phyloP scores from a whole-genome alignment of 2,329 filamentous ascomycete genomes.

The Dactylellina haptotyla region DNA sequence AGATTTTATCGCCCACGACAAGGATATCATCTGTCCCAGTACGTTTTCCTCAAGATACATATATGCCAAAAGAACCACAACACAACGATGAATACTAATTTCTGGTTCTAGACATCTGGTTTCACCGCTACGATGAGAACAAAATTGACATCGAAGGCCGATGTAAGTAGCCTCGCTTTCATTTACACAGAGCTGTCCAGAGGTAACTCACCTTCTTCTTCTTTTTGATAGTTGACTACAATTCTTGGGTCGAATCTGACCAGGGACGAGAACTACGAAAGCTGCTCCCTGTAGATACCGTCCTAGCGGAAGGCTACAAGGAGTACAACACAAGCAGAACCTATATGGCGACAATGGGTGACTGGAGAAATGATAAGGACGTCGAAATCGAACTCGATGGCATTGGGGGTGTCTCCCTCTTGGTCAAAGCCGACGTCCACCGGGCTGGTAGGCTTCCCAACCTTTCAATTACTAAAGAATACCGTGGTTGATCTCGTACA shows the following conservation, averaged over 20 bases:
- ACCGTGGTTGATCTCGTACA: not conserved
- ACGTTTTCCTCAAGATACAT: constrained; percentile 65
- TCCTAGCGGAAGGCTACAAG: constrained; percentile 94
- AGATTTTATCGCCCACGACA: constrained; percentile 93
- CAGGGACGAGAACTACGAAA: constrained; percentile 79
- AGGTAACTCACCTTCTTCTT: constrained; percentile 58
- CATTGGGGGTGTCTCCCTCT: constrained; percentile 94
- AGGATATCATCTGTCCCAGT: constrained; percentile 95
- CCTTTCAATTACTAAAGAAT: constrained; percentile 33
- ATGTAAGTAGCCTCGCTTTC: constrained; percentile 71
- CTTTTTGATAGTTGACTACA: constrained; percentile 97
- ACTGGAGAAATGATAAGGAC: constrained; percentile 91
- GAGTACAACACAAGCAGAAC: constrained; percentile 89
- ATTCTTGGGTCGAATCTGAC: constrained; percentile 96
- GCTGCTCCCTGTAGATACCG: constrained; percentile 78
- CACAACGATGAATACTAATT: not conserved
- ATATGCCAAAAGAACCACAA: not conserved
- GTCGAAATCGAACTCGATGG: constrained; percentile 92
- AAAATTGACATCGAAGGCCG: constrained; percentile 89
- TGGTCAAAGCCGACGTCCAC: constrained; percentile 98
- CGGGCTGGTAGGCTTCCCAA: constrained; percentile 74
- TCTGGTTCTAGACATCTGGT: constrained; percentile 81
- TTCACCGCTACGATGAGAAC: constrained; percentile 82
- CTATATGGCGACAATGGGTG: constrained; percentile 90
- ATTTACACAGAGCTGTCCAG: no score